Evolutionary conservation across 2,329 filamentous ascomycete species (phyloP).

Genomic region (Orbilia javanica): DNA sequence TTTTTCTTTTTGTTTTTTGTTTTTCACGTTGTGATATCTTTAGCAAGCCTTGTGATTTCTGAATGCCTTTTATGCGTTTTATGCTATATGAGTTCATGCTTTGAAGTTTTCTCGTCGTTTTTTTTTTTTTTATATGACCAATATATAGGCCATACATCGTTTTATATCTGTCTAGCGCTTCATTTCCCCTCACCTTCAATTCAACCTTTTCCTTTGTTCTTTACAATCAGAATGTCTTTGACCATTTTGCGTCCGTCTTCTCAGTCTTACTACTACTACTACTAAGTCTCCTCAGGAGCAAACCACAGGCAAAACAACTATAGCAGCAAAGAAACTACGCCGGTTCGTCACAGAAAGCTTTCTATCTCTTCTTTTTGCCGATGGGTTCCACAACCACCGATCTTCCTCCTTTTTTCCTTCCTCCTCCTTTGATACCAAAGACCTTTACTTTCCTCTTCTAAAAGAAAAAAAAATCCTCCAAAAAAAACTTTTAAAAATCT

Average conservation of each 20-base stretch:
- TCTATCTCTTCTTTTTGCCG: conserved; percentile 56
- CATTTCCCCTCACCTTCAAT: conserved; percentile 30
- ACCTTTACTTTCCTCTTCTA: conserved; percentile 29
- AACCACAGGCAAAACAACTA: conserved; percentile 50
- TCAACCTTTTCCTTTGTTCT: conserved; percentile 55
- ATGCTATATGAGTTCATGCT: conserved; percentile 44
- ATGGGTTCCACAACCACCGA: conserved; percentile 49
- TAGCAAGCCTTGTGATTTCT: conserved; percentile 57
- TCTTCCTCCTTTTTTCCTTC: conserved; percentile 30
- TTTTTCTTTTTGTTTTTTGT: no score
- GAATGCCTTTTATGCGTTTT: conserved; percentile 35
- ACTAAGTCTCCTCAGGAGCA: conserved; percentile 42
- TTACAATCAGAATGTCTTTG: conserved; percentile 40
- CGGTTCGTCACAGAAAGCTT: conserved; percentile 58
- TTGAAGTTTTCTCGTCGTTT: conserved; percentile 36
- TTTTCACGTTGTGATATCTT: conserved; percentile 46
- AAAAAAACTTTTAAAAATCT: conserved; percentile 48
- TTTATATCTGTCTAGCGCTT: conserved; percentile 32
- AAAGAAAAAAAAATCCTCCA: conserved; percentile 44
- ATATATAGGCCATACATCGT: conserved; percentile 51
- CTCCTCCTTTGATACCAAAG: conserved; percentile 33
- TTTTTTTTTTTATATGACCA: conserved; percentile 43
- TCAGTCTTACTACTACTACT: conserved; percentile 42
- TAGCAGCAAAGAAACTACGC: conserved; percentile 54
- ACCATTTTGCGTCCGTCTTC: conserved; percentile 27